These are phyloP conservation scores for Fusarium gaditjirri DNA, from an alignment of 2,329 filamentous ascomycete genomes.

Conservation along the genomic window DNA sequence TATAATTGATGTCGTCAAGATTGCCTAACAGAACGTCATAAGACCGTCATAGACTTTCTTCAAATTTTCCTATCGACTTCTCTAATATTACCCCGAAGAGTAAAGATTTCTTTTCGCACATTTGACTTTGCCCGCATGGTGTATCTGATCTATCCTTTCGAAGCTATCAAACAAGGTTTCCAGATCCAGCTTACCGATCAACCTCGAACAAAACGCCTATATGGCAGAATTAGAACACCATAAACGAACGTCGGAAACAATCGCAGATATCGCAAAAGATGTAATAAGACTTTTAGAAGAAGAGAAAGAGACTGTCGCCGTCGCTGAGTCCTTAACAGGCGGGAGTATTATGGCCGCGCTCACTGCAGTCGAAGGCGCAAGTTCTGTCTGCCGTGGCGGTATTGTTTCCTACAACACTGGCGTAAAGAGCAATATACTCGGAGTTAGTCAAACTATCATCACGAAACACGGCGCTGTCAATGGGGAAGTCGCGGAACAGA, in stretches of 20 bases:
- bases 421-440: constrained; percentile 45
- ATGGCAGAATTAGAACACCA: constrained; percentile 8
- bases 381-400: constrained; percentile 48
- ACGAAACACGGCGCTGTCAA: constrained; percentile 22
- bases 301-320: constrained; percentile 42
- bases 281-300: constrained; percentile 25
- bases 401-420: constrained; percentile 48
- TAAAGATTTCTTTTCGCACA: rapidly evolving
- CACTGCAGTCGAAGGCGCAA: constrained; percentile 46
- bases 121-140: neutral
- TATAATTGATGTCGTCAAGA: neutral
- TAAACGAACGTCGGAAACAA: constrained; percentile 16
- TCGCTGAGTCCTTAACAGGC: constrained; percentile 49
- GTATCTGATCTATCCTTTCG: neutral
- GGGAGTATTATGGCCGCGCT: constrained; percentile 48
- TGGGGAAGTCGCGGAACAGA: constrained; percentile 35
- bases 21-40: neutral
- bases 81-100: neutral
- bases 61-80: rapidly evolving
- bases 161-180: neutral
- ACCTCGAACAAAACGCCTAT: neutral
- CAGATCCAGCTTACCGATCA: neutral
- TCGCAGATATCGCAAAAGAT: constrained; percentile 29
- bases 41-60: neutral
- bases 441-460: constrained; percentile 25